Evolutionary conservation across 2,329 filamentous ascomycete genomes (phyloP), one percentile per base, ranked within the genome.

Genomic region (Calonectria multiphialidica): DNA sequence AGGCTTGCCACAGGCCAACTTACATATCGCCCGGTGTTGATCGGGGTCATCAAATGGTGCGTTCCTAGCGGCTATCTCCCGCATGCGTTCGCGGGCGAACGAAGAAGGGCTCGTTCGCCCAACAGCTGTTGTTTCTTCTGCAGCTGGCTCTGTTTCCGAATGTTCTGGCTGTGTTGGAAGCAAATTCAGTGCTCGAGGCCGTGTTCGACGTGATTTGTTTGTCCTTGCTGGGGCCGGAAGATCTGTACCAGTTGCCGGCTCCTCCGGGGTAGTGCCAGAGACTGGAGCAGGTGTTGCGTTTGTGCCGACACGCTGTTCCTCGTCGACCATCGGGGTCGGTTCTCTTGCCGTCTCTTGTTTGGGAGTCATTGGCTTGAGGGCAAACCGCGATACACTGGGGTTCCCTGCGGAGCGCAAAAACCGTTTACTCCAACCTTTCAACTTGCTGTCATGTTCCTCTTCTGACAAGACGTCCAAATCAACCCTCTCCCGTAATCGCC

Each of bases 401-500:
- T 68, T 23, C 15, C 75, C 57, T 7, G 81, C 79, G 12, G 77
- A 72, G 62, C 76, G 76, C 59, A 85, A 84, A 3, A 86, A 68
- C 42, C 81, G 81, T 71, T 80, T 83, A 23, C 81, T 69, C 83
- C 84, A 86, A 12, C 78, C 75, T 67, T 81, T 84, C 28, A 82
- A 72, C 71, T 84, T 84, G 37, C 75, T 79, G 25, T 85, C 82
- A 49, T 72, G 78, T 8, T 78, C 80, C 59, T 81, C 81, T 4
- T 82, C 70, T 2, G 80, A 83, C 1, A 78, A 66, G 16, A 86
- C 84, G 12, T 87, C 86, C 1, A 87, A 73, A 21, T 86, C 83
- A 2, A 89, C 83, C 16, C 88, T 87, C 67, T 90, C 88, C 55
- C 92, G 87, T 61, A 93, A 82, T 40, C 88, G 87, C 33, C 93